phyloP scores from a whole-genome alignment of 2,329 filamentous ascomycete species.

The Fulvia fulva region DNA sequence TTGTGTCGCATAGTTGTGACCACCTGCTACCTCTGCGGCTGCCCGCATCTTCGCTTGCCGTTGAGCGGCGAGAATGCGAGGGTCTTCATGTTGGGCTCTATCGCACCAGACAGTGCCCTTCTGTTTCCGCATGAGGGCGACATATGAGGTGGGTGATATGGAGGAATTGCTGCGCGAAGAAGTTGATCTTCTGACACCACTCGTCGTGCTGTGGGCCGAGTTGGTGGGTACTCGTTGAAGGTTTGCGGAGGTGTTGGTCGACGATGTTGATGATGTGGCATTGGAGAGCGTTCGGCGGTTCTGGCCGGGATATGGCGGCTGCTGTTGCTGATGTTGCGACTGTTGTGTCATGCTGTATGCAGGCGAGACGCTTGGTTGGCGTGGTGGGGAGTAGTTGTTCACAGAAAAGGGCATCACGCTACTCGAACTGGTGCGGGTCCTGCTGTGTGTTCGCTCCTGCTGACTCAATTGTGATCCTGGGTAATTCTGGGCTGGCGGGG shows the following conservation, averaged over 20 bases:
- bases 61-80: slow-evolving; percentile 75
- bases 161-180: slow-evolving; percentile 67
- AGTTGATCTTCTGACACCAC: slow-evolving; percentile 64
- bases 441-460: slow-evolving; percentile 37
- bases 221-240: slow-evolving; percentile 48
- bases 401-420: slow-evolving; percentile 21
- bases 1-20: slow-evolving; percentile 36
- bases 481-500: slow-evolving; percentile 7
- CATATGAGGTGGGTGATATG: slow-evolving; percentile 69
- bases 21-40: slow-evolving; percentile 73
- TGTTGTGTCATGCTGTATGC: slow-evolving; percentile 22
- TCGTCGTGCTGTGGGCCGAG: slow-evolving; percentile 22
- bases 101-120: slow-evolving; percentile 99
- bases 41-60: slow-evolving; percentile 83
- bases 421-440: slow-evolving; percentile 41
- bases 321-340: slow-evolving; percentile 10
- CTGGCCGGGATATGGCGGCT: slow-evolving; percentile 15
- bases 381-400: slow-evolving; percentile 23
- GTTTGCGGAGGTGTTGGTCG: slow-evolving; percentile 46
- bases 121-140: slow-evolving; percentile 91
- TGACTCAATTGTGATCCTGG: slow-evolving; percentile 2
- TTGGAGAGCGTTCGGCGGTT: slow-evolving; percentile 60
- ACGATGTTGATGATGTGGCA: slow-evolving; percentile 68
- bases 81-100: slow-evolving; percentile 86
- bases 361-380: slow-evolving; percentile 12